A percentile compares a stretch with the other conserved stretches of the same genome.
Evolutionary conservation across 306 rosid species (phyloP).

Genomic region (Acacia melanoxylon): DNA sequence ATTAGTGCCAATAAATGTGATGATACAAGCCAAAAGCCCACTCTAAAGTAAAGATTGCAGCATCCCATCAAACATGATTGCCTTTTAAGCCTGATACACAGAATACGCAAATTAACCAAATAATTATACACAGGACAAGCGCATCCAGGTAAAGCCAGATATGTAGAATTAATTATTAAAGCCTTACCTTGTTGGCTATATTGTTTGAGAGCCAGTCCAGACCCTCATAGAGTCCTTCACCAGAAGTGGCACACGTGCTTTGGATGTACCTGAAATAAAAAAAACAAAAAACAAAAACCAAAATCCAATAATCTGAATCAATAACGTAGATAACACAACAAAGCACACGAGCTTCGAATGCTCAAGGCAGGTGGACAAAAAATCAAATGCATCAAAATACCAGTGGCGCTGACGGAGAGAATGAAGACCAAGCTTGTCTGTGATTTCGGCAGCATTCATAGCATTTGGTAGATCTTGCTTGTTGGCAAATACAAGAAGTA

Average conservation of each 20-base stretch:
- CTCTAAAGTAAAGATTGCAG: constrained; percentile 10
- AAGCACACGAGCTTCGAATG: neutral
- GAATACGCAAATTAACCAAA: neutral
- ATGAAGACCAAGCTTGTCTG: constrained; percentile 45
- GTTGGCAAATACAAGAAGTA: constrained; percentile 47
- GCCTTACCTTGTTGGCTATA: constrained; percentile 37
- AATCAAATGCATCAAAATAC: constrained; percentile 17
- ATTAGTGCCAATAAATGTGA: constrained; percentile 12
- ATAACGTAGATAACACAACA: too few species aligned
- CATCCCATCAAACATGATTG: constrained; percentile 3
- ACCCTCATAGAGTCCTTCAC: constrained; percentile 46
- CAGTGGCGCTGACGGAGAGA: constrained; percentile 47
- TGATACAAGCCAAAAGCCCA: constrained; percentile 23
- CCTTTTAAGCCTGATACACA: constrained; percentile 38
- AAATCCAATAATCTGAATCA: neutral
- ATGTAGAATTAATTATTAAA: neutral
- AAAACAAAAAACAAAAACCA: constrained; percentile 2
- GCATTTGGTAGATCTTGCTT: constrained; percentile 49
- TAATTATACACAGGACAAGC: neutral
- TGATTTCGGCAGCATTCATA: constrained; percentile 45
- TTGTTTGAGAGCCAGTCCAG: constrained; percentile 47
- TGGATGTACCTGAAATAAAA: constrained; percentile 36
- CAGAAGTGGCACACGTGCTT: constrained; percentile 43
- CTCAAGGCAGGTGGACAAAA: neutral
- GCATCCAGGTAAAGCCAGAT: neutral